Conservation (phyloP, 208 protist genomes). For the Kentomonas sorsogonicus region DNA sequence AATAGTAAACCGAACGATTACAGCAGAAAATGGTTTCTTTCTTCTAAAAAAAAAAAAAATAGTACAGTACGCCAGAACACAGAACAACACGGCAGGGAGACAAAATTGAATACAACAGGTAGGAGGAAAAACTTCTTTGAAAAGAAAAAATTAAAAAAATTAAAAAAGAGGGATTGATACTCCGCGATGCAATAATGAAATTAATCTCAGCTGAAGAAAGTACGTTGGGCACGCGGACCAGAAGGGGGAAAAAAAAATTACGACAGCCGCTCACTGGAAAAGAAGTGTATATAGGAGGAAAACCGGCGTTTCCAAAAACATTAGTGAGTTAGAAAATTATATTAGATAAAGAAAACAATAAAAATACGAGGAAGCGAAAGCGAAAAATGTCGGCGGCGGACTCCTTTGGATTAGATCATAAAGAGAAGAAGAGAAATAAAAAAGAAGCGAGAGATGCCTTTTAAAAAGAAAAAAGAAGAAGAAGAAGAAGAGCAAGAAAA, state of each 20-base stretch:
- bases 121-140: conserved; percentile 29
- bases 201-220: too few relatives aligned
- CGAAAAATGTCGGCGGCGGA: background rate
- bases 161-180: conserved; percentile 37
- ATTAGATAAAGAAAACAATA: background rate
- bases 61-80: background rate
- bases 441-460: too few relatives aligned
- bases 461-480: conserved; percentile 8
- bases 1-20: too few relatives aligned
- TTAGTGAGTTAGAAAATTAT: background rate
- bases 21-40: background rate
- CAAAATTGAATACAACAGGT: background rate
- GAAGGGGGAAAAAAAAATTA: too few relatives aligned
- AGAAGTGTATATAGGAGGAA: too few relatives aligned
- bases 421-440: conserved; percentile 12
- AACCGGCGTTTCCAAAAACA: too few relatives aligned
- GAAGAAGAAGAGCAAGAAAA: too few relatives aligned
- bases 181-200: conserved; percentile 16
- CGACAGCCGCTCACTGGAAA: background rate
- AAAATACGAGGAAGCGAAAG: background rate
- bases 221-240: too few relatives aligned
- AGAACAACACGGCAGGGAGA: conserved; percentile 5
- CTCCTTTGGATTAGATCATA: background rate
- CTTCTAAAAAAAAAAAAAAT: conserved; percentile 9
- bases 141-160: conserved; percentile 30